phyloP scores from a whole-genome alignment of 2,329 filamentous ascomycete species.

The Fusarium oxysporum region DNA sequence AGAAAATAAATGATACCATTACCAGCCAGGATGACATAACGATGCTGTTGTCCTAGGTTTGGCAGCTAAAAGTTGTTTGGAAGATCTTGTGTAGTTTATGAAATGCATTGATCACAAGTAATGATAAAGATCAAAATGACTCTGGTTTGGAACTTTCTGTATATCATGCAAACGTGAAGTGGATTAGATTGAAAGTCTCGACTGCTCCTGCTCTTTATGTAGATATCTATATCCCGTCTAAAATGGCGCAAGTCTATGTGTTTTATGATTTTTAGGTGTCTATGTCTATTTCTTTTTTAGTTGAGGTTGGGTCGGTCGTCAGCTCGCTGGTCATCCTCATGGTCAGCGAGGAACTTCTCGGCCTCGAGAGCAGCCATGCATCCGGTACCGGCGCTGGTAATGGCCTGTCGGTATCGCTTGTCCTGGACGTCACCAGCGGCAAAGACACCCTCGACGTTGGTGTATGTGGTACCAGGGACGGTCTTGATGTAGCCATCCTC shows the following conservation, averaged over 20 bases:
- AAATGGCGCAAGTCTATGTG: slow-evolving; percentile 38
- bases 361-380: slow-evolving; percentile 97
- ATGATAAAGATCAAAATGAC: slow-evolving; percentile 22
- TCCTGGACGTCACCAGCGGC: slow-evolving; percentile 98
- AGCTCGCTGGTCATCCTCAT: slow-evolving; percentile 58
- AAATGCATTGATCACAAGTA: slow-evolving; percentile 4
- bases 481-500: slow-evolving; percentile 92
- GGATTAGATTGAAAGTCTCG: slow-evolving; percentile 28
- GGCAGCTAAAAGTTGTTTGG: slow-evolving; percentile 17
- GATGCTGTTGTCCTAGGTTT: slow-evolving; percentile 25
- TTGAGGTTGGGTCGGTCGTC: slow-evolving; percentile 29
- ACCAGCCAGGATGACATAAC: slow-evolving; percentile 23
- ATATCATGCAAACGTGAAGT: slow-evolving; percentile 5
- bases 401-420: slow-evolving; percentile 97
- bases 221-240: slow-evolving; percentile 40
- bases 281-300: slow-evolving; percentile 18
- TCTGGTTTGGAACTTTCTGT: not conserved
- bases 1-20: slow-evolving; percentile 26
- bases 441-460: slow-evolving; percentile 91
- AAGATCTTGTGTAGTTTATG: not conserved
- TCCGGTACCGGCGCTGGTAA: slow-evolving; percentile 94
- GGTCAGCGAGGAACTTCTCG: slow-evolving; percentile 89
- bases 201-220: slow-evolving; percentile 28
- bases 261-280: slow-evolving; percentile 20
- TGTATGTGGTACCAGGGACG: slow-evolving; percentile 86